Evolutionary conservation across 306 rosid genomes (phyloP).

Genomic region (Mimosa bimucronata): DNA sequence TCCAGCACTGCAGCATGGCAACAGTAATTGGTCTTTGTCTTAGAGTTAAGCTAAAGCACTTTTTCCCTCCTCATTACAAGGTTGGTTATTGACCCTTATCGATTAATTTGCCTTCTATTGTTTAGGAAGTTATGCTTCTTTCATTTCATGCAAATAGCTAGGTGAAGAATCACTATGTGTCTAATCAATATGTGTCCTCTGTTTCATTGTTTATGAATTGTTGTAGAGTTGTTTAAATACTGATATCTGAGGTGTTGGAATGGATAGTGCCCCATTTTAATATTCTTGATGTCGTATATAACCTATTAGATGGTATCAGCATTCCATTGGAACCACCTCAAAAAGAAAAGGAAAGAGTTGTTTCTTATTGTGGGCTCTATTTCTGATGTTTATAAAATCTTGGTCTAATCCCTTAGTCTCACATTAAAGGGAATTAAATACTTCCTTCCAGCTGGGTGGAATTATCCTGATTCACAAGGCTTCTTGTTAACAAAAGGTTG

Average conservation of each 20-base stretch:
- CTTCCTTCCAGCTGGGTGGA: slow-evolving; percentile 17
- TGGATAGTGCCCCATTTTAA: not conserved
- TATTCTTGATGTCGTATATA: not conserved
- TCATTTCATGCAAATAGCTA: not conserved
- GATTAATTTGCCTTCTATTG: too few relatives aligned
- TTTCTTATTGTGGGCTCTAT: not conserved
- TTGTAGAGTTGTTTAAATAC: not conserved
- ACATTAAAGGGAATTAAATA: slow-evolving; percentile 11
- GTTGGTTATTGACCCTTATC: slow-evolving; percentile 48
- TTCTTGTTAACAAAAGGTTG: too few relatives aligned
- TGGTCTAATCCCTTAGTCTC: not conserved
- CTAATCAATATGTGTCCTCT: not conserved
- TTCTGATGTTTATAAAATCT: not conserved
- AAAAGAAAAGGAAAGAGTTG: not conserved
- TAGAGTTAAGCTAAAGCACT: slow-evolving; percentile 81
- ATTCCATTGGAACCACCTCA: not conserved
- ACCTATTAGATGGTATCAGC: not conserved
- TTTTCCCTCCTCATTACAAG: slow-evolving; percentile 91
- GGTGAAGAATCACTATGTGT: not conserved
- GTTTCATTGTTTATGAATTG: not conserved
- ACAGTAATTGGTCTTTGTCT: slow-evolving; percentile 95
- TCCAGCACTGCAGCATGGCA: slow-evolving; percentile 98
- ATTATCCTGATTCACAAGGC: not conserved
- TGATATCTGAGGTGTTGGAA: not conserved
- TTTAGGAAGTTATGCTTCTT: not conserved